Evolutionary conservation across 371 early-diverging fungal genomes (phyloP).

Genomic region (Vairimorpha apis): DNA sequence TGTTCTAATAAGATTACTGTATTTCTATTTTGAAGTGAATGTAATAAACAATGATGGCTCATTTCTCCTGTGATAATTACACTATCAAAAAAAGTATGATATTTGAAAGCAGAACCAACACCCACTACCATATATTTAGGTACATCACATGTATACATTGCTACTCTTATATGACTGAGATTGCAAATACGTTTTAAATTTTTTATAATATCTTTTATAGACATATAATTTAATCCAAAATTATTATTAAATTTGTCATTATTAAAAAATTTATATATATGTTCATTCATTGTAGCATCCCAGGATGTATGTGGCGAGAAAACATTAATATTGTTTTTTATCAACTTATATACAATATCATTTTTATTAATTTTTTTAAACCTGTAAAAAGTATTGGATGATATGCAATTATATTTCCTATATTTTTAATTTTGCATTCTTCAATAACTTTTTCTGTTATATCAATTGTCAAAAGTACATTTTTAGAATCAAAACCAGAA

Average conservation of each 20-base stretch:
- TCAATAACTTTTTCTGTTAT: slow-evolving; percentile 75
- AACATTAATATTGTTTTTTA: slow-evolving; percentile 75
- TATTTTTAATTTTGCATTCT: slow-evolving; percentile 72
- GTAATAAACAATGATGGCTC: slow-evolving; percentile 79
- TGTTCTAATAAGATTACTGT: slow-evolving; percentile 86
- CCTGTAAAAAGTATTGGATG: slow-evolving; percentile 86
- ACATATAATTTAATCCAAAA: background rate
- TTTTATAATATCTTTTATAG: slow-evolving; percentile 18
- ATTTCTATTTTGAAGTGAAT: slow-evolving; percentile 68
- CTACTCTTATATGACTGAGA: slow-evolving; percentile 18
- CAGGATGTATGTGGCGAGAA: slow-evolving; percentile 90
- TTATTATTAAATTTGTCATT: slow-evolving; percentile 8
- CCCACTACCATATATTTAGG: slow-evolving; percentile 69
- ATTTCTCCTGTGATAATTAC: slow-evolving; percentile 86
- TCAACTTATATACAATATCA: slow-evolving; percentile 73
- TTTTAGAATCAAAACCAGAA: slow-evolving; percentile 67
- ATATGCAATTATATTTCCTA: slow-evolving; percentile 67
- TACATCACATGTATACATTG: slow-evolving; percentile 45
- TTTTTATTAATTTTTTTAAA: slow-evolving; percentile 74
- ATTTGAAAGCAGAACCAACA: slow-evolving; percentile 83
- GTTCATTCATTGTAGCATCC: slow-evolving; percentile 66
- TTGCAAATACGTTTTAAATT: slow-evolving; percentile 25
- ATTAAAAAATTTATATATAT: slow-evolving; percentile 42
- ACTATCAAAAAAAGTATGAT: slow-evolving; percentile 65
- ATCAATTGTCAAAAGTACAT: slow-evolving; percentile 87